Conservation (phyloP, 208 protist genomes). For the Leishmania martiniquensis region DNA sequence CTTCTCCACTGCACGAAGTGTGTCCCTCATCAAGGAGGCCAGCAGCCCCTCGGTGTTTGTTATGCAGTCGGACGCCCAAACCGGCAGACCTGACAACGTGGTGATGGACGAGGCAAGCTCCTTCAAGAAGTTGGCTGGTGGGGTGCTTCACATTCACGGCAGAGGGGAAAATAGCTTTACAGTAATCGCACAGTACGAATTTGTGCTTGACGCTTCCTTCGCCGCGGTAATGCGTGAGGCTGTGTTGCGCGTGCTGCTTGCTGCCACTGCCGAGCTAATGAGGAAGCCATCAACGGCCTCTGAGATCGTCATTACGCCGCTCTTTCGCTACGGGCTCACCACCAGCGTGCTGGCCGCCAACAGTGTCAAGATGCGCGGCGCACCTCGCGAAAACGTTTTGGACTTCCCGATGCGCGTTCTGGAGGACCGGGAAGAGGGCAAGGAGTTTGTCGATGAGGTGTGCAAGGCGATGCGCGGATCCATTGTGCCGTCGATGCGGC, state of each 20-base stretch:
- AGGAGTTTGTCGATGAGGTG: constrained; percentile 67
- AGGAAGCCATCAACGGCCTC: constrained; percentile 21
- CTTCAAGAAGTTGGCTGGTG: constrained; percentile 62
- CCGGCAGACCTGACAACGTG: constrained; percentile 31
- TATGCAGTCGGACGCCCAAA: constrained; percentile 29
- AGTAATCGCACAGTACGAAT: constrained; percentile 66
- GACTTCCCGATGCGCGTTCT: constrained; percentile 65
- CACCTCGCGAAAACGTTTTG: constrained; percentile 19
- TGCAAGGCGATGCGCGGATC: constrained; percentile 71
- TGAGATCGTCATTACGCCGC: constrained; percentile 48
- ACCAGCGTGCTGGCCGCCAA: constrained; percentile 46
- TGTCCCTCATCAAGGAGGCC: constrained; percentile 58
- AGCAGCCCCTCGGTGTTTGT: constrained; percentile 51
- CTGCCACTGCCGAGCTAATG: constrained; percentile 45
- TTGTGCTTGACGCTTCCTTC: constrained; percentile 53
- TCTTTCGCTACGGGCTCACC: constrained; percentile 76
- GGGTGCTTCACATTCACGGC: constrained; percentile 67
- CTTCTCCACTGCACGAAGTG: constrained; percentile 57
- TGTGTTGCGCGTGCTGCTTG: constrained; percentile 53
- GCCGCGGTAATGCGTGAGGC: constrained; percentile 51
- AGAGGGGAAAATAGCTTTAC: constrained; percentile 73
- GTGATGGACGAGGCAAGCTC: constrained; percentile 50
- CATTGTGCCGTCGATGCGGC: constrained; percentile 78
- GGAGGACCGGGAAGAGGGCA: constrained; percentile 54
- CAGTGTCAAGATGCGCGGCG: constrained; percentile 51